Base-by-base conservation (phyloP, 176 grass and related monocot genomes). In the Musa itinerans region DNA sequence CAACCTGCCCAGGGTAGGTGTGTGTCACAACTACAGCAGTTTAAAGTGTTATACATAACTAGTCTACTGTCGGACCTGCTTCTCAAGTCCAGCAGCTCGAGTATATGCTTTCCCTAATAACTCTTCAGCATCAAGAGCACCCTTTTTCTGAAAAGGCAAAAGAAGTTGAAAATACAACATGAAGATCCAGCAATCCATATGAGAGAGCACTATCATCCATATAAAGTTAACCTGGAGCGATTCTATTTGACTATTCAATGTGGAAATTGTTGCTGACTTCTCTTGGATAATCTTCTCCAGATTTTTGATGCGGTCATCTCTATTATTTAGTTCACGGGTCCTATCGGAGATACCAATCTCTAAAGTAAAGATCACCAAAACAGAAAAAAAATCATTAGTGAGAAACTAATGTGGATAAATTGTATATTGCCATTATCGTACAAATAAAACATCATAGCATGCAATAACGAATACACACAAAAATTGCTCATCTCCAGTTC, bases 161-260 rank as follows among this genome's bases (percentile, higher is more conserved):
- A 72, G 10, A 8, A 23, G 48, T 17, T 53, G 50, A 53, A 73
- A 17, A 8, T 20, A 17, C 17, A n/a, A n/a, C 8, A n/a, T 61
- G 57, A 55, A 54, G n/a, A 16, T 55, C 22, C 11, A 25, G 1
- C 24, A 34, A 68, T 5, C 29, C 24, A 43, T 15, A 13, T 2
- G 8, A 34, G 65, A 43, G 15, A 27, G 1, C 12, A 26, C 10
- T 26, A 9, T 54, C 2, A 27, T 10, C 13, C 13, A 27, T 54
- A 29, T 69, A 50, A 43, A 43, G 54, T 50, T 71, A 65, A 85
- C 89, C 87, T 96, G 74, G 65, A 89, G 71, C 3, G 79, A 88
- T 82, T 83, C 72, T 77, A 85, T 92, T 71, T 96, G 74, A 64
- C 68, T 73, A 78, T 96, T 83, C 74, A 90, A 80, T 69, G 74